phyloP scores from a whole-genome alignment of 805 yeast genomes.

The Ogataea nakhonphanomensis region DNA sequence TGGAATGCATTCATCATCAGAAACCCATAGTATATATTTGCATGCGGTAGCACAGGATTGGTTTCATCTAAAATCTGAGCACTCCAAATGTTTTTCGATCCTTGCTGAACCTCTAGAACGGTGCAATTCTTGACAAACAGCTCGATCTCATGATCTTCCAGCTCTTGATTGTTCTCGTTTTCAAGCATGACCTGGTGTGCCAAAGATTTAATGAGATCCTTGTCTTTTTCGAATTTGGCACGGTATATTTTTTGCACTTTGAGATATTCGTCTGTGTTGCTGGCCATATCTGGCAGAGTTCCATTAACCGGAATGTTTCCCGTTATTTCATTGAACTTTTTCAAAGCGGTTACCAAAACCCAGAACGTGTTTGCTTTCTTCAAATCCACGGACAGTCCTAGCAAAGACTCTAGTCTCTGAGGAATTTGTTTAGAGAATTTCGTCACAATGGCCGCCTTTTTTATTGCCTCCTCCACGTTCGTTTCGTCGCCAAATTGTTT shows the following conservation, averaged over 20 bases:
- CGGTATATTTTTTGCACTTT: constrained; percentile 55
- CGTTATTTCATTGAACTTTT: constrained; percentile 42
- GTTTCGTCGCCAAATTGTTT: constrained; percentile 29
- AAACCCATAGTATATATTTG: constrained; percentile 42
- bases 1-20: constrained; percentile 32
- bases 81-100: constrained; percentile 31
- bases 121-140: constrained; percentile 63
- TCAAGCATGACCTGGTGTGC: constrained; percentile 29
- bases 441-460: constrained; percentile 45
- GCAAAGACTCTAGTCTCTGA: constrained; percentile 23
- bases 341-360: constrained; percentile 55
- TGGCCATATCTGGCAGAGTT: constrained; percentile 82
- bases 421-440: constrained; percentile 36
- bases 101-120: constrained; percentile 47
- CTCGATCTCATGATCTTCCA: constrained; percentile 36
- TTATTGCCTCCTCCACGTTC: constrained; percentile 33
- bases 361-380: constrained; percentile 48
- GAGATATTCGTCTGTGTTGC: constrained; percentile 63
- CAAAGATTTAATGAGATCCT: constrained; percentile 33
- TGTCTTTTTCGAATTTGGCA: constrained; percentile 51
- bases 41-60: constrained; percentile 12
- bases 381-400: constrained; percentile 19
- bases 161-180: constrained; percentile 30
- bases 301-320: constrained; percentile 67
- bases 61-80: constrained; percentile 19